Evolutionary conservation across 2,329 filamentous ascomycete genomes (phyloP).

Genomic region (Domatiomyces globalis): DNA sequence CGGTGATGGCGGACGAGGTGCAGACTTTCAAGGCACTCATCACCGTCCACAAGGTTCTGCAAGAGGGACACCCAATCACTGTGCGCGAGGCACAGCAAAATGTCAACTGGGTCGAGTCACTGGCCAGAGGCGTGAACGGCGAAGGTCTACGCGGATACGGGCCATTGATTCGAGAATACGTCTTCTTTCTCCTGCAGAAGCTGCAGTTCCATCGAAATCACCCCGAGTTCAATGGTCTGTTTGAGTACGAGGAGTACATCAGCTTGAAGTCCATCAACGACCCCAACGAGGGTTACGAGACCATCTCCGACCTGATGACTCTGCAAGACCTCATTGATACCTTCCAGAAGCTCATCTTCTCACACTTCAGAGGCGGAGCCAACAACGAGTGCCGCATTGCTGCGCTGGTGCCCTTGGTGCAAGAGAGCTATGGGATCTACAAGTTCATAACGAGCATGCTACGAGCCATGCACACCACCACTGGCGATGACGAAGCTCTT

Average conservation of each 20-base stretch:
- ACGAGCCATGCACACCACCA: slow-evolving; percentile 89
- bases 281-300: slow-evolving; percentile 93
- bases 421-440: slow-evolving; percentile 98
- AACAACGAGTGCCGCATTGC: slow-evolving; percentile 97
- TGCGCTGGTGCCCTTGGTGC: slow-evolving; percentile 78
- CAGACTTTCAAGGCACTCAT: slow-evolving; percentile 98
- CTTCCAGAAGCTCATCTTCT: slow-evolving; percentile 97
- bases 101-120: slow-evolving; percentile 78
- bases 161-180: slow-evolving; percentile 89
- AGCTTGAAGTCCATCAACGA: slow-evolving; percentile 97
- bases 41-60: slow-evolving; percentile 91
- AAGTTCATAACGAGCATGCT: slow-evolving; percentile 99
- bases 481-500: slow-evolving; percentile 84
- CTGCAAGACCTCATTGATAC: slow-evolving; percentile 96
- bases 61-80: slow-evolving; percentile 83
- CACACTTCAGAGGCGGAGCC: slow-evolving; percentile 77
- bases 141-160: slow-evolving; percentile 79
- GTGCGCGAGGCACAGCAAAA: slow-evolving; percentile 81
- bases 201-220: slow-evolving; percentile 93
- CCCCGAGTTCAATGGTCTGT: slow-evolving; percentile 92
- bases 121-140: slow-evolving; percentile 67
- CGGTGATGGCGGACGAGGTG: slow-evolving; percentile 94
- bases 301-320: slow-evolving; percentile 89
- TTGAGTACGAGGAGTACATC: slow-evolving; percentile 98
- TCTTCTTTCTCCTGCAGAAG: slow-evolving; percentile 88